Percentiles rank a stretch among this genome's conserved stretches.
phyloP scores from a whole-genome alignment of 2,329 filamentous ascomycete species.

The Cryphonectria carpinicola region DNA sequence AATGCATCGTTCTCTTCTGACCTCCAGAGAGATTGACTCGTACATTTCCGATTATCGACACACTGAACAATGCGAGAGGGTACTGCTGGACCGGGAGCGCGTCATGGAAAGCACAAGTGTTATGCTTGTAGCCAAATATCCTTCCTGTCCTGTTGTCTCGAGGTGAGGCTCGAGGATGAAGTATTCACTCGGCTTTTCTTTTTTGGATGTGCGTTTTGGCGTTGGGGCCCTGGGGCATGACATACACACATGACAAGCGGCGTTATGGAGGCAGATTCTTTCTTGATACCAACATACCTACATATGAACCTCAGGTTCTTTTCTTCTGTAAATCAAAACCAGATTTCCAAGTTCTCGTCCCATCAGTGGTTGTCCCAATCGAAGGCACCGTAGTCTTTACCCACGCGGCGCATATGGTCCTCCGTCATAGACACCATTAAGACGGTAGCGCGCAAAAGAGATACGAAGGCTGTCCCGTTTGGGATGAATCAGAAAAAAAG shows the following conservation, averaged over 20 bases:
- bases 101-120: slow-evolving; percentile 12
- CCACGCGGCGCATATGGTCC: neutral
- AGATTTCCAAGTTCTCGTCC: neutral
- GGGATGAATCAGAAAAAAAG: too few species aligned
- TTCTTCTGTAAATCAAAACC: neutral
- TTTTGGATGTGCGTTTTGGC: neutral
- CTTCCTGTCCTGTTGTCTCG: slow-evolving; percentile 14
- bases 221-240: neutral
- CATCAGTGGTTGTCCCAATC: neutral
- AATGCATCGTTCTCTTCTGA: slow-evolving; percentile 21
- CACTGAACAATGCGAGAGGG: slow-evolving; percentile 18
- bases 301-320: neutral
- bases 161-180: neutral
- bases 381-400: neutral
- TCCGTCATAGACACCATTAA: neutral
- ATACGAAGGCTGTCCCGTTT: neutral
- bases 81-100: slow-evolving; percentile 17
- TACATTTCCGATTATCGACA: slow-evolving; percentile 20
- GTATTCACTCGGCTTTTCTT: neutral
- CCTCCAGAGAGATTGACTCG: slow-evolving; percentile 18
- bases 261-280: neutral
- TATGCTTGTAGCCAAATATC: slow-evolving; percentile 21
- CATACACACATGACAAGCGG: neutral
- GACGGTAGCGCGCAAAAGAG: neutral
- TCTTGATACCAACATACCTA: neutral